phyloP scores from a whole-genome alignment of 1,284 basidiomycete genomes.

The Trametes pubescens region DNA sequence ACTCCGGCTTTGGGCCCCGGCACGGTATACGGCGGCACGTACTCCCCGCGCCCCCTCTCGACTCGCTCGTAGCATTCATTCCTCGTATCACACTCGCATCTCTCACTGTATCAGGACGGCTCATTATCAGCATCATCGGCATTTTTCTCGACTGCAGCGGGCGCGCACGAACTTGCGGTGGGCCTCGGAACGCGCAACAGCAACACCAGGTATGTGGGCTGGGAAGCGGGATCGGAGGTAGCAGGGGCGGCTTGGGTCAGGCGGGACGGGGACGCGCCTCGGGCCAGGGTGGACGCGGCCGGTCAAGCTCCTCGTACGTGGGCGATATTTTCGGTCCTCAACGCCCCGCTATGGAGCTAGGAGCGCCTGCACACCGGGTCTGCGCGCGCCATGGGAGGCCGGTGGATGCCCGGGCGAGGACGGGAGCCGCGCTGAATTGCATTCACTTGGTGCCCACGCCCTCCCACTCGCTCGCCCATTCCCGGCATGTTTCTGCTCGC shows the following conservation, averaged over 20 bases:
- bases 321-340: background rate
- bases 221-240: background rate
- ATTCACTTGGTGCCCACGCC: background rate
- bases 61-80: background rate
- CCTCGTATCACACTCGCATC: slow-evolving; percentile 6
- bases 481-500: background rate
- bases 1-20: background rate
- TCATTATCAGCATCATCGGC: background rate
- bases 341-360: background rate
- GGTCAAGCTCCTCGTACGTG: background rate
- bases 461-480: background rate
- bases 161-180: slow-evolving; percentile 4
- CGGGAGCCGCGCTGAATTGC: background rate
- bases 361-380: background rate
- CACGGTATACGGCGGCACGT: slow-evolving; percentile 7
- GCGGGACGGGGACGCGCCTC: background rate
- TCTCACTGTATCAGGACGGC: slow-evolving; percentile 12
- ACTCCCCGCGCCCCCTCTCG: background rate
- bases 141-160: slow-evolving; percentile 2
- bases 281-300: background rate
- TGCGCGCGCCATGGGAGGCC: background rate
- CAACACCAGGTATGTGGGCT: slow-evolving; percentile 3
- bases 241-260: background rate
- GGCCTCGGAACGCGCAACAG: background rate
- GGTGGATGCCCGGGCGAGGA: background rate